Base-by-base conservation (phyloP, 768 basidiomycete species). In the Rhodotorula diobovata region DNA sequence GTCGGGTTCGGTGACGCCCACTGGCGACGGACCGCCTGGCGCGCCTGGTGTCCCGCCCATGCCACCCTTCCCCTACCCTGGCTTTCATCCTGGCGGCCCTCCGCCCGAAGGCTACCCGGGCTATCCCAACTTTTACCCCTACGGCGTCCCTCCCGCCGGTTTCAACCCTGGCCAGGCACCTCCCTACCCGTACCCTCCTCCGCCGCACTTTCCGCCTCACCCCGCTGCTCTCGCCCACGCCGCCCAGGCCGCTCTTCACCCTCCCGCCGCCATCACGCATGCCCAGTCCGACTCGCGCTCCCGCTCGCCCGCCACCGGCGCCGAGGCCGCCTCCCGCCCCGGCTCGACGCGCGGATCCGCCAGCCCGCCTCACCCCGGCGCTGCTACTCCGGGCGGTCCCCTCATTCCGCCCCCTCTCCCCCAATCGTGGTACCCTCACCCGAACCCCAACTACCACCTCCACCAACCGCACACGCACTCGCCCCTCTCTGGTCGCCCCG, bases 211-310 rank as follows among this genome's bases (percentile, higher is more conserved):
- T 46, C 39, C 65, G 34, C 68, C 57, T 25, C 73, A 66, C 45
- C 51, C 71, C 30, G 67, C 67, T 37, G 72, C 67, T 6, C 67
- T 68, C 39, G 66, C 69, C 15, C 66, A 66, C 56, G 62, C 64
- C 60, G 63, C 73, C 7, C 63, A 66, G 25, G 55, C 61, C 35
- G 66, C 66, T 0, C 68, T 62, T 0, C 68, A 67, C 45, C 34
- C 58, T 46, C 63, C 58, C 39, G 11, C 54, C 57, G 32, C 56
- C 68, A 46, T 66, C 67, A 60, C 69, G 16, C 72, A 74, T 58
- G 72, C 72, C 1, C 72, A 74, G 51, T 70, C 68, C 32, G 67
- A 74, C 61, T 71, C 73, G 55, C 62, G 72, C n/a, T 70, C 72
- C 9, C 61, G 63, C 25, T 68, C 73, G 12, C 63, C 67, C 12